A percentile compares a stretch with the other conserved stretches of the same genome.
Evolutionary conservation across 805 yeast species (phyloP).

Genomic region (Zygotorulaspora florentina): DNA sequence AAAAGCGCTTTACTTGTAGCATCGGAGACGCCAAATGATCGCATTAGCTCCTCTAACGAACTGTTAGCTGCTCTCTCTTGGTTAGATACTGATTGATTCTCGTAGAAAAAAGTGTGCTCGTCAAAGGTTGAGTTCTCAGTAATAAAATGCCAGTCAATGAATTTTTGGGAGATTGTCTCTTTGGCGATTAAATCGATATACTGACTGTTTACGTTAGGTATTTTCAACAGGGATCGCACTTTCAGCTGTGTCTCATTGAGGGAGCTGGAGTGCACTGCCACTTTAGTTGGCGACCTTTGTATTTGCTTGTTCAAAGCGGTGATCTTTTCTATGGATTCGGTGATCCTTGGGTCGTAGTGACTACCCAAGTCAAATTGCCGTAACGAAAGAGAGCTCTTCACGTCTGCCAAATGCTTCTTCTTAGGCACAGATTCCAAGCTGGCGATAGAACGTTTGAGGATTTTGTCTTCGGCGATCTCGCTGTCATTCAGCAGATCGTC

Average conservation of each 20-base stretch:
- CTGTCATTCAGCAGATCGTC: background rate
- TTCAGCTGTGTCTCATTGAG: background rate
- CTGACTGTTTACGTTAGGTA: conserved; percentile 6
- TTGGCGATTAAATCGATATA: conserved; percentile 19
- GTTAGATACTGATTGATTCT: background rate
- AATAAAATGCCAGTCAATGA: conserved; percentile 30
- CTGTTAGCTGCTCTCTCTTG: background rate
- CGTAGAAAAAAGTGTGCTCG: conserved; percentile 3
- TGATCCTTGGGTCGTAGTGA: conserved; percentile 18
- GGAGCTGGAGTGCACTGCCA: background rate
- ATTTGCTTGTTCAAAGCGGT: conserved; percentile 4
- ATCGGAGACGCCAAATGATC: conserved; percentile 20
- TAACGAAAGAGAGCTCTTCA: conserved; percentile 6
- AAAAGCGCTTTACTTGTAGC: conserved; percentile 2
- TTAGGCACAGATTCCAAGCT: background rate
- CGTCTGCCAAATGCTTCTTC: background rate
- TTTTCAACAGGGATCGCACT: conserved; percentile 1
- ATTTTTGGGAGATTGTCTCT: conserved; percentile 22
- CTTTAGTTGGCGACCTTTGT: conserved; percentile 4
- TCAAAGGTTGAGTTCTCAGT: conserved; percentile 11
- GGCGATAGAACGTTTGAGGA: background rate
- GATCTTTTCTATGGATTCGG: conserved; percentile 11
- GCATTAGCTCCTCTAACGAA: conserved; percentile 10
- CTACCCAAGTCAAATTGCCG: conserved; percentile 22
- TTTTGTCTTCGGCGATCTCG: background rate